Evolutionary conservation across 148 eudicot genomes (phyloP), one percentile per base, ranked within the genome.

Genomic region (Heliamphora exappendiculata): DNA sequence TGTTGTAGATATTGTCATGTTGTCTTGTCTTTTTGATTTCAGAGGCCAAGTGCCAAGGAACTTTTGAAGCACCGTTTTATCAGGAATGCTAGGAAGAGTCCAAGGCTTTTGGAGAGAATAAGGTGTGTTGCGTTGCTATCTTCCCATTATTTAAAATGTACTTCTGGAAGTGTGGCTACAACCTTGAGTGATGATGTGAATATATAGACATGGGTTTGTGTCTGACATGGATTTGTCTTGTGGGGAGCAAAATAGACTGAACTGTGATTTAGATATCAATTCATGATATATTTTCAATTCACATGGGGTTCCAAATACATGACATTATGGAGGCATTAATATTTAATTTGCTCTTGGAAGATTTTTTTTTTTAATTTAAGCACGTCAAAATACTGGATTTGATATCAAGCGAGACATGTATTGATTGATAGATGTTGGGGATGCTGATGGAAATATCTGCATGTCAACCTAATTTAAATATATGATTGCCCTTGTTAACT

Each of bases 21-120:
- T 60, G 33, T 72, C 65, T 57, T 34, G 31, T 58, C 70, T 79
- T 57, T 2, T 64, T 83, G 54, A 49, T 84, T 85, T 79, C 88
- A 94, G 98, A 89, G 98, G 81, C 89, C 90, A 75, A 94, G 97
- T 86, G 98, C 98, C 51, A 94, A 90, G 83, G 98, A 94, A 65
- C 93, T 94, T 76, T 67, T 90, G 67, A 94, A 92, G 89, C 97
- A 88, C 76, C 91, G 93, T 50, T 90, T 94, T 73, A 88, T 92
- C 73, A 94, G 85, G 81, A 89, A 77, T 85, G 96, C 93, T 78
- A 86, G 93, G 84, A 94, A 89, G 87, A 92, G 89, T 87, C 92
- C 90, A 57, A 87, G 86, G 78, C 97, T 94, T 79, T 78, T 89
- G 85, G 98, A 94, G 82, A 94, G 97, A 87, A 94, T 94, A 81